Conservation (phyloP, 2,329 filamentous ascomycete genomes). For the Cercospora sesami region DNA sequence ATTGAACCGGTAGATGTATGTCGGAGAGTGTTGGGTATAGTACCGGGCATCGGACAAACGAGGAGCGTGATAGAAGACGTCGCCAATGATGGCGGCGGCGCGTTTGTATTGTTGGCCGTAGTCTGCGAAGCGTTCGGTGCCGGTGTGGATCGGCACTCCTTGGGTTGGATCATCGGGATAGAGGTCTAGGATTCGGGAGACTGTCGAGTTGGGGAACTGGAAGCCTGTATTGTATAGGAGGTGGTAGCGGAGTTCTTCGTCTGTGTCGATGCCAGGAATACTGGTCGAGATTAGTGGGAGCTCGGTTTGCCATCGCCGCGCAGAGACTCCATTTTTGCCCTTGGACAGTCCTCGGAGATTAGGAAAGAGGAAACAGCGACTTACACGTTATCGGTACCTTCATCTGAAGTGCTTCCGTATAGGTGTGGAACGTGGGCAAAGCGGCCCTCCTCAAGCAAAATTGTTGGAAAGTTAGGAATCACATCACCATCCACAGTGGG, state of each 20-base stretch:
- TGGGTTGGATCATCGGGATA: conserved; percentile 56
- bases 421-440: conserved; percentile 64
- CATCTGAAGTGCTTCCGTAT: conserved; percentile 64
- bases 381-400: conserved; percentile 59
- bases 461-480: conserved; percentile 53
- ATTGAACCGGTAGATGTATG: conserved; percentile 65
- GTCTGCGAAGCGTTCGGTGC: conserved; percentile 42
- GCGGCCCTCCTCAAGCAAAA: conserved; percentile 57
- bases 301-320: not conserved
- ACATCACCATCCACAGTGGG: conserved; percentile 59
- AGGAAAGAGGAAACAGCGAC: not conserved
- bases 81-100: conserved; percentile 56
- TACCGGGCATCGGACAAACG: conserved; percentile 55
- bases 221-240: conserved; percentile 25
- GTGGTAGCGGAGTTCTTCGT: conserved; percentile 25
- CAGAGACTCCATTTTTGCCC: not conserved
- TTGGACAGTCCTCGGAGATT: not conserved
- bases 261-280: conserved; percentile 53
- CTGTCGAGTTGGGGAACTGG: conserved; percentile 23
- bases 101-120: conserved; percentile 53
- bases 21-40: conserved; percentile 52
- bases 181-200: conserved; percentile 24
- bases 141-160: conserved; percentile 50
- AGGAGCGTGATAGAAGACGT: conserved; percentile 57
- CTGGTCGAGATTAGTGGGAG: not conserved